These are phyloP conservation scores for Lentinus brumalis DNA, from an alignment of 768 basidiomycete species.

Conservation along the genomic window DNA sequence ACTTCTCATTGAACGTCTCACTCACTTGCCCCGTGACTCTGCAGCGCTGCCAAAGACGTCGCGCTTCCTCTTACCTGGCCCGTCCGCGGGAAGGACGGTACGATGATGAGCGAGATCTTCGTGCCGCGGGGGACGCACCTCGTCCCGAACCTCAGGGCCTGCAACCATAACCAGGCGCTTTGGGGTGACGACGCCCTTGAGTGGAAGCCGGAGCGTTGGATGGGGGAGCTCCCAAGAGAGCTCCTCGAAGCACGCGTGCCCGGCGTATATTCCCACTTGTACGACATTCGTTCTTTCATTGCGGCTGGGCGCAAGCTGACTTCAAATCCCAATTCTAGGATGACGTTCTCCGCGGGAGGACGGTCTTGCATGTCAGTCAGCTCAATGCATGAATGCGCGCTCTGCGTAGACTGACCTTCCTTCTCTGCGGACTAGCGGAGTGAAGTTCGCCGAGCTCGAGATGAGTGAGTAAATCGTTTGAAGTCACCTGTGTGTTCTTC, in stretches of 20 bases:
- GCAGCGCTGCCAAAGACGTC: slow-evolving; percentile 42
- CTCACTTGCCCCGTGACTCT: slow-evolving; percentile 22
- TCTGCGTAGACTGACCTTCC: no score
- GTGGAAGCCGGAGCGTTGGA: slow-evolving; percentile 47
- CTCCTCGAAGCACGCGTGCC: slow-evolving; percentile 6
- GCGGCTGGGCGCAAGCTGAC: not conserved
- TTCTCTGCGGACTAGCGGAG: not conserved
- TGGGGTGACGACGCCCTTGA: slow-evolving; percentile 46
- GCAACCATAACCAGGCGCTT: slow-evolving; percentile 41
- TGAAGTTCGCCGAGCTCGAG: slow-evolving; percentile 12
- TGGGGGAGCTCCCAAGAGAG: slow-evolving; percentile 16
- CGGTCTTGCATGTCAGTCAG: slow-evolving; percentile 28
- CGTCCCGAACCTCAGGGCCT: slow-evolving; percentile 36
- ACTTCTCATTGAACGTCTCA: slow-evolving; percentile 26
- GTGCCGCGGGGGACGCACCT: slow-evolving; percentile 42
- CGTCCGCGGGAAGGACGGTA: slow-evolving; percentile 2
- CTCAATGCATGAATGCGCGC: no score
- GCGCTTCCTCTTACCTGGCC: slow-evolving; percentile 26
- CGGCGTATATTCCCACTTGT: slow-evolving; percentile 9
- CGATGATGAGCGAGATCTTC: slow-evolving; percentile 21
- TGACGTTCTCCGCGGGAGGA: slow-evolving; percentile 28
- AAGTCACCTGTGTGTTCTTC: no score
- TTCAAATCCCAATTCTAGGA: slow-evolving; percentile 8
- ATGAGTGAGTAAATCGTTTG: not conserved
- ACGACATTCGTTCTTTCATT: not conserved